Evolutionary conservation across 768 basidiomycete species (phyloP), one percentile per base, ranked within the genome.

Genomic region (Agaricus bisporus): DNA sequence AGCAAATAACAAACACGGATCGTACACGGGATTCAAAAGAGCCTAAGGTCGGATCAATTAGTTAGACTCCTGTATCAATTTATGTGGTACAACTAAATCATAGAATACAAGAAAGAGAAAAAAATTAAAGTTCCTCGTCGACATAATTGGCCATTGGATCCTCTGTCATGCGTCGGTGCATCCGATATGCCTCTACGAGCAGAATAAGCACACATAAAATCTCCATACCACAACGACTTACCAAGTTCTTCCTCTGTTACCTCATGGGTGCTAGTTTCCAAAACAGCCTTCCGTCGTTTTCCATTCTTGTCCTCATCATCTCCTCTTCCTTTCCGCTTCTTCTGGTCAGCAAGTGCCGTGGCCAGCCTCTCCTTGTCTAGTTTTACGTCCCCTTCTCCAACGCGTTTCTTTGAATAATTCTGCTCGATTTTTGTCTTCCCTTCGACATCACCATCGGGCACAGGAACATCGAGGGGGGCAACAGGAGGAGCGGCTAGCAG

Each of bases 91-190:
- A 32, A 32, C 32, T 11, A 32, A 6, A 4, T 3, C 32, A 37
- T 26, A 32, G 12, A 10, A 48, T 42, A 20, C 18, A 41, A 17
- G 28, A 9, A 47, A 22, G n/a, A 48, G 18, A 28, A 15, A 18
- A 48, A 29, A 14, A 29, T 48, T 9, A 48, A 12, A 48, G 46
- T 4, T 79, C 82, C 41, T 67, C 59, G 66, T 93, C 93, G 48
- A 91, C 77, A 65, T 94, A 93, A 66, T 89, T 91, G 38, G 89
- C 88, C 93, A 97, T 97, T 3, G 93, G 93, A 68, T 97, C 93
- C 54, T 93, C 90, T 45, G 76, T 73, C 69, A 84, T 81, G 1
- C 81, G 78, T 48, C 81, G 80, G 59, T 78, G 79, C 80, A 92
- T 85, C 54, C 93, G 80, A 68, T 95, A 97, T n/a, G 88, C 90